These are phyloP conservation scores for Euptelea pleiosperma DNA, from an alignment of 164 flowering plant genomes.

Conservation along the genomic window DNA sequence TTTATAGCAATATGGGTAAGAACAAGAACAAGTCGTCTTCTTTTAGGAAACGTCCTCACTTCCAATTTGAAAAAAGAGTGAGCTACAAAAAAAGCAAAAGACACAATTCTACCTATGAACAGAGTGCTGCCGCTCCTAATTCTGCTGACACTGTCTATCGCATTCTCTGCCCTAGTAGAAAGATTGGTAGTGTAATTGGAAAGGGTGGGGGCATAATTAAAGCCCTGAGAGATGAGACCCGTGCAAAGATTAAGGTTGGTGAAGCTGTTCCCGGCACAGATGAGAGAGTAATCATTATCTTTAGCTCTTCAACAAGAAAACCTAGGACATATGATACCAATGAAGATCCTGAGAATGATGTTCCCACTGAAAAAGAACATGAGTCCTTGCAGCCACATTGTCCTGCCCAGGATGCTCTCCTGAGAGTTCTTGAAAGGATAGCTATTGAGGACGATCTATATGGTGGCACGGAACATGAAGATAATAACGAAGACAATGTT, in stretches of 20 bases:
- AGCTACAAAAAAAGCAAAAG: conserved; percentile 32
- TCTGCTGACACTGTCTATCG: conserved; percentile 56
- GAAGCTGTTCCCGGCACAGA: conserved; percentile 69
- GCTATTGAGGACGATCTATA: conserved; percentile 46
- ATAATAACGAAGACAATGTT: conserved; percentile 30
- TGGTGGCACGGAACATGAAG: conserved; percentile 39
- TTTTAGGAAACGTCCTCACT: conserved; percentile 30
- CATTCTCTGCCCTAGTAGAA: conserved; percentile 56
- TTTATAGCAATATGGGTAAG: conserved; percentile 43
- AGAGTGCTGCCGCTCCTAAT: conserved; percentile 24
- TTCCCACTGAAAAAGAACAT: conserved; percentile 29
- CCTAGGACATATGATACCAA: conserved; percentile 14
- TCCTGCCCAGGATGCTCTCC: conserved; percentile 70
- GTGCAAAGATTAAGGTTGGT: conserved; percentile 64
- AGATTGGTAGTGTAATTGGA: conserved; percentile 72
- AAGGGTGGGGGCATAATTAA: conserved; percentile 68
- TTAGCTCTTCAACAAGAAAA: conserved; percentile 41
- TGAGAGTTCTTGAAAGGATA: conserved; percentile 64
- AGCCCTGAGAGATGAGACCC: conserved; percentile 60
- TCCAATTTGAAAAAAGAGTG: conserved; percentile 43
- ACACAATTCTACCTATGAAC: conserved; percentile 29
- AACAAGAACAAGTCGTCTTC: conserved; percentile 29
- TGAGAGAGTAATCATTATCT: conserved; percentile 61
- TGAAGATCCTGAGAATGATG: conserved; percentile 25
- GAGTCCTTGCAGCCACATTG: conserved; percentile 44